Conservation (phyloP, 2,329 filamentous ascomycete genomes). For the Acrocalymma vagum region DNA sequence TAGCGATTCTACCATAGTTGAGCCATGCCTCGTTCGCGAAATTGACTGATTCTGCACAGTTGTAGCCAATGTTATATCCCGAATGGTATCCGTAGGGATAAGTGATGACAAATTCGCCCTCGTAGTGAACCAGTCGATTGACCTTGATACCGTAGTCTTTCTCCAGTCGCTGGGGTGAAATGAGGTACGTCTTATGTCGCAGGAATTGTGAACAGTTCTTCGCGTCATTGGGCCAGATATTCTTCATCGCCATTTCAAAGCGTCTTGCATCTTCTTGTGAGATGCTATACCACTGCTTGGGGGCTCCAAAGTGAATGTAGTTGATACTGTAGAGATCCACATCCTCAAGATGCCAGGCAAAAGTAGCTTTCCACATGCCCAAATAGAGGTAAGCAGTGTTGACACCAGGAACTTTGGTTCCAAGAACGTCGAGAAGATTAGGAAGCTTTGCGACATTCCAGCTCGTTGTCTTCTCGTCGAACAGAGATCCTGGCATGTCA, state of each 20-base stretch:
- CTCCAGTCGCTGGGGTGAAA: constrained; percentile 87
- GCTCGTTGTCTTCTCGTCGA: constrained; percentile 80
- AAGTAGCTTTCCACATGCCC: constrained; percentile 99
- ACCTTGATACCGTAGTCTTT: constrained; percentile 94
- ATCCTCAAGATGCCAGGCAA: constrained; percentile 98
- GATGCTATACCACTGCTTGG: constrained; percentile 99
- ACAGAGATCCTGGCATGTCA: constrained; percentile 94
- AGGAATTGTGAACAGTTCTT: constrained; percentile 97
- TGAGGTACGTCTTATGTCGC: constrained; percentile 95
- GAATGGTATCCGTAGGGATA: constrained; percentile 99
- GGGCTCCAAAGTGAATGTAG: constrained; percentile 97
- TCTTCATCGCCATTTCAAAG: constrained; percentile 95
- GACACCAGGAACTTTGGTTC: constrained; percentile 94
- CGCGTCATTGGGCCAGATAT: constrained; percentile 91
- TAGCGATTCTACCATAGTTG: constrained; percentile 92
- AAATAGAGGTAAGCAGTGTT: constrained; percentile 98
- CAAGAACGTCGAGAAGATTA: constrained; percentile 91
- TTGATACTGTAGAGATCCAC: constrained; percentile 99
- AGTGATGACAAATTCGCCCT: constrained; percentile 97
- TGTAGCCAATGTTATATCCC: constrained; percentile 97
- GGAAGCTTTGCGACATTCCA: constrained; percentile 98
- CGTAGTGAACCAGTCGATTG: constrained; percentile 93
- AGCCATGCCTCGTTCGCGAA: constrained; percentile 97
- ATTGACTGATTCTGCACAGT: constrained; percentile 98
- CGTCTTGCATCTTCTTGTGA: constrained; percentile 92